A percentile compares a stretch with the other conserved stretches of the same genome.
These are phyloP conservation scores for Fusarium piperis DNA, from an alignment of 2,329 filamentous ascomycete genomes.

Conservation along the genomic window DNA sequence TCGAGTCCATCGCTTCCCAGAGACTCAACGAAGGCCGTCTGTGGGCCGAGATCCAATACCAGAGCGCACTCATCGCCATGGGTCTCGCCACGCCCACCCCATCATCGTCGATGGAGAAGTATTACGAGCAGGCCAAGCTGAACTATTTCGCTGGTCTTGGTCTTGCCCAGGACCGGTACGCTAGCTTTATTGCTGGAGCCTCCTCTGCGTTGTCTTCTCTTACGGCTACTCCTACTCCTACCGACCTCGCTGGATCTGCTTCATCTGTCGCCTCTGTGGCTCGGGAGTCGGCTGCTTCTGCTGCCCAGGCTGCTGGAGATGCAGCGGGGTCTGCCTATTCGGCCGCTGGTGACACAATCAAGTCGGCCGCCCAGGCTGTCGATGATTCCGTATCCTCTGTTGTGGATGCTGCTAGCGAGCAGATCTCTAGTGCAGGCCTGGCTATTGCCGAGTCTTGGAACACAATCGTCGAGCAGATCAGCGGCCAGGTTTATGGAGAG, in stretches of 20 bases:
- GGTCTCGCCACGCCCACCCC: conserved; percentile 64
- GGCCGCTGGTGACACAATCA: conserved; percentile 56
- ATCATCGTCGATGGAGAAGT: conserved; percentile 64
- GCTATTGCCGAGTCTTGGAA: conserved; percentile 54
- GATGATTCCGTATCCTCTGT: conserved; percentile 52
- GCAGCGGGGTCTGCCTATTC: conserved; percentile 58
- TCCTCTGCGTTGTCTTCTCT: conserved; percentile 72
- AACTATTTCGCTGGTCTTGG: conserved; percentile 84
- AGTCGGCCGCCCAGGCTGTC: conserved; percentile 51
- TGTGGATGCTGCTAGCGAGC: conserved; percentile 57
- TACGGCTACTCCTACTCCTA: conserved; percentile 69
- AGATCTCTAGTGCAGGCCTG: conserved; percentile 49
- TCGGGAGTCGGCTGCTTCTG: conserved; percentile 56
- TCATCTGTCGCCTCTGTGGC: conserved; percentile 62
- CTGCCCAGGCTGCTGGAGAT: conserved; percentile 58
- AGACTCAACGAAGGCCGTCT: conserved; percentile 75
- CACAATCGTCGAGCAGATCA: conserved; percentile 67
- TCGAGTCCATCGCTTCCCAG: conserved; percentile 74
- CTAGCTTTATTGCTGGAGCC: conserved; percentile 76
- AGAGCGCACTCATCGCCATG: conserved; percentile 72
- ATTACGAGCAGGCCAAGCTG: conserved; percentile 68
- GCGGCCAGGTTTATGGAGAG: conserved; percentile 75
- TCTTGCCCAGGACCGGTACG: conserved; percentile 80
- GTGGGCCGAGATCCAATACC: conserved; percentile 76
- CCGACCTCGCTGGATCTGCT: conserved; percentile 58